phyloP scores from a whole-genome alignment of 768 basidiomycete genomes.

The Phaeolepiota aurea region DNA sequence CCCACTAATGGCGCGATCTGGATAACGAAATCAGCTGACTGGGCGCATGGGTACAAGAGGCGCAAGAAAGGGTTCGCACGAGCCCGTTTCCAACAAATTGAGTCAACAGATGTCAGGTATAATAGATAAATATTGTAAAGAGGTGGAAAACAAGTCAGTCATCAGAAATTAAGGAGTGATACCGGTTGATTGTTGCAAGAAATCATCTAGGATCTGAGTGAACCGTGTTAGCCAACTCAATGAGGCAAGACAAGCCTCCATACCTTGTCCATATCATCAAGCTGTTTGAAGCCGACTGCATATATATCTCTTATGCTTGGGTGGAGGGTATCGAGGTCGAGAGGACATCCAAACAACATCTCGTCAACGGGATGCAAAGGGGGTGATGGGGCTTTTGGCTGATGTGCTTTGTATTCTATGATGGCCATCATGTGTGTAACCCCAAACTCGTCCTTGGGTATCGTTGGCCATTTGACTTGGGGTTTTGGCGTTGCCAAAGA shows the following conservation, averaged over 20 bases:
- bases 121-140: constrained; percentile 2
- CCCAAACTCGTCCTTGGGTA: constrained; percentile 82
- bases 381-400: constrained; percentile 22
- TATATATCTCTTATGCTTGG: constrained; percentile 68
- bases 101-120: background rate
- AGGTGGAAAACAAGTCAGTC: background rate
- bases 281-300: constrained; percentile 55
- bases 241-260: constrained; percentile 6
- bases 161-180: constrained; percentile 22
- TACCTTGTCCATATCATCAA: constrained; percentile 80
- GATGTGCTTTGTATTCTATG: constrained; percentile 57
- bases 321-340: constrained; percentile 59
- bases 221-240: background rate
- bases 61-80: background rate
- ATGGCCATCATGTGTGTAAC: constrained; percentile 81
- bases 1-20: too few relatives aligned
- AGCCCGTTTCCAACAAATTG: background rate
- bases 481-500: constrained; percentile 21
- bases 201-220: constrained; percentile 20
- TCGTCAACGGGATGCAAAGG: constrained; percentile 56
- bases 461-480: constrained; percentile 34
- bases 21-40: too few relatives aligned
- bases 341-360: constrained; percentile 57
- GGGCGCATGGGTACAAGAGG: too few relatives aligned
- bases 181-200: constrained; percentile 18